Evolutionary conservation across 345 rosid species (phyloP), one percentile per base, ranked within the genome.

Genomic region (Hibiscus trionum): DNA sequence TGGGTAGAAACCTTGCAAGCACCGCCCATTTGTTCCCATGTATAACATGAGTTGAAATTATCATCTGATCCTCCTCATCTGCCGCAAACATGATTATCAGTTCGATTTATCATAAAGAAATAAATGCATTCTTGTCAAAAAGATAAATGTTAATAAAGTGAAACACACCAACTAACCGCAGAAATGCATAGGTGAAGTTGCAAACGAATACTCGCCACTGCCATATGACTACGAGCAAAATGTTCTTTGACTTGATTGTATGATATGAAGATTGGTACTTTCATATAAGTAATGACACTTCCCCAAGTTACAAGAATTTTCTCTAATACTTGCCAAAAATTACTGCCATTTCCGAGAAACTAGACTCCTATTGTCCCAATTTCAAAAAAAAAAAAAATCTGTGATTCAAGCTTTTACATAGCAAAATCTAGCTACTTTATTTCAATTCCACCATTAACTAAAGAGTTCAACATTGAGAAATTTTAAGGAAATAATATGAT

Each of bases 11-110:
- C 78, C 84, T 86, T 11, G 98, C 91, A 61, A 93, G 90, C 2
- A 73, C 84, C 37, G 93, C 94, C 95, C 98, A 90, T 80, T 86
- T 93, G 86, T 93, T 93, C 71, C 96, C 93, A 62, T 90, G 97
- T 49, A 83, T 69, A 4, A 84, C 88, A 78, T 93, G 97, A 15
- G 93, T 90, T 56, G 72, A 56, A 70, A 87, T 80, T 71, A 90
- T 88, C 59, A 85, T 86, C 26, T 49, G 86, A 77, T 90, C 97
- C 81, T 93, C 93, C 80, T 82, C 91, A 65, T 86, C 97, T 90
- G 85, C 72, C 77, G 56, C 47, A 66, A 77, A 42, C 17, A 27
- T 73, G 56, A 29, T 68, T 47, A 66, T 35, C 67, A 75, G 64
- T 10, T 42, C 57, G 21, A 19, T 27, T 64, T 61, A 58, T 46